phyloP scores from a whole-genome alignment of 2,329 filamentous ascomycete genomes.

The Ceratocystis albifundus region DNA sequence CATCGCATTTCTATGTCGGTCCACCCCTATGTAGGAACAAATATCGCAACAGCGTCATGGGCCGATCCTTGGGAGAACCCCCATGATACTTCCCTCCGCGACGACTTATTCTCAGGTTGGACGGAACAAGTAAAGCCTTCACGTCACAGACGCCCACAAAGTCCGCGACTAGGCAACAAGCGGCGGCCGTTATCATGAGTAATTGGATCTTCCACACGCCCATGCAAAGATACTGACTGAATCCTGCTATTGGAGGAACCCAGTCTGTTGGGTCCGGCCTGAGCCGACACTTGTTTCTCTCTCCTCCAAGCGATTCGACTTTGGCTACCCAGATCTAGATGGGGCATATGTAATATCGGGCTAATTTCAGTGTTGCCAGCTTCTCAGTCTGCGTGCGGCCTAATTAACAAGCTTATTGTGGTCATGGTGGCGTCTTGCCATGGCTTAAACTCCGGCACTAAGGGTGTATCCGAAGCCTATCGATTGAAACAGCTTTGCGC shows the following conservation, averaged over 20 bases:
- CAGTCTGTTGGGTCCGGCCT: neutral
- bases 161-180: neutral
- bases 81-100: neutral
- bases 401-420: neutral
- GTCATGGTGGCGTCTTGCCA: neutral
- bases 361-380: neutral
- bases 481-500: too few relatives aligned
- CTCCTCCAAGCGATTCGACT: neutral
- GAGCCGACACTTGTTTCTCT: neutral
- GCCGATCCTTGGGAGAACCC: neutral
- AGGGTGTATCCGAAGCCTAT: neutral
- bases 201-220: neutral
- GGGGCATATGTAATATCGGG: neutral
- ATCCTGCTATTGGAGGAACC: neutral
- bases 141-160: neutral
- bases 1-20: neutral
- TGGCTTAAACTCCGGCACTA: neutral
- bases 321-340: neutral
- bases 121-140: slow-evolving; percentile 1
- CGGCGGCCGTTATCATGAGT: neutral
- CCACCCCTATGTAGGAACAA: neutral
- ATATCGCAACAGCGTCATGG: neutral
- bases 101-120: neutral
- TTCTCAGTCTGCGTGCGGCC: neutral
- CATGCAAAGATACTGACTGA: neutral